Evolutionary conservation across 1,284 basidiomycete genomes (phyloP), one percentile per base, ranked within the genome.

Genomic region (Papiliotrema nemorosa): DNA sequence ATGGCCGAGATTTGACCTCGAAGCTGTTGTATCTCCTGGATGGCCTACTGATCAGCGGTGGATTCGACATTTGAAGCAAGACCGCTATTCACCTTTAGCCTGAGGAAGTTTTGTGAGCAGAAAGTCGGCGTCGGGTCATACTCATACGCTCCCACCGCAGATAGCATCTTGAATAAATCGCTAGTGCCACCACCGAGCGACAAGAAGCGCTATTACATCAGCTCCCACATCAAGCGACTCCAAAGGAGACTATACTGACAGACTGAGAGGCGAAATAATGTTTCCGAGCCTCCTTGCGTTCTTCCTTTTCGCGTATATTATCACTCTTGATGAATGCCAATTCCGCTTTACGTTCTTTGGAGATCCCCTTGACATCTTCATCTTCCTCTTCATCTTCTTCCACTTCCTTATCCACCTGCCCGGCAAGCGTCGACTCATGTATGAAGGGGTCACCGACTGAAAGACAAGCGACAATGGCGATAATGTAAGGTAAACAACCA

Each of bases 1-100:
- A 96, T 92, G 59, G 79, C 84, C 62, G 82, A 88, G 52, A 97
- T 87, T 66, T 97, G 96, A 0, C 83, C 80, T 35, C 93, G 84
- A n/a, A 99, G 80, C 72, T 98, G 97, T 73, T 94, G 93, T 37
- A 97, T 96, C 76, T 99, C 96, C 75, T 97, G 89, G 93, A 99
- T 98, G 0, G 92, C 90, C 90, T 94, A 55, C 4, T 7, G 39
- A 33, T 54, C 27, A 55, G 54, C 25, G 5, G 18, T 16, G 39
- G 34, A 16, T 47, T 27, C 46, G 9, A 31, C 10, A 24, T 40
- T 27, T 3, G 9, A 14, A 18, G 29, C 22, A 40, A 21, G 39
- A 20, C 31, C 12, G 5, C 10, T 25, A 34, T 78, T 40, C 63
- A 90, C 90, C 81, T 97, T 97, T 1, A 81, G 81, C 50, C 92